Percentiles rank a stretch among this genome's conserved stretches.
These are phyloP conservation scores for Gentiana straminea DNA, from an alignment of 257 asterid species.

Conservation along the genomic window DNA sequence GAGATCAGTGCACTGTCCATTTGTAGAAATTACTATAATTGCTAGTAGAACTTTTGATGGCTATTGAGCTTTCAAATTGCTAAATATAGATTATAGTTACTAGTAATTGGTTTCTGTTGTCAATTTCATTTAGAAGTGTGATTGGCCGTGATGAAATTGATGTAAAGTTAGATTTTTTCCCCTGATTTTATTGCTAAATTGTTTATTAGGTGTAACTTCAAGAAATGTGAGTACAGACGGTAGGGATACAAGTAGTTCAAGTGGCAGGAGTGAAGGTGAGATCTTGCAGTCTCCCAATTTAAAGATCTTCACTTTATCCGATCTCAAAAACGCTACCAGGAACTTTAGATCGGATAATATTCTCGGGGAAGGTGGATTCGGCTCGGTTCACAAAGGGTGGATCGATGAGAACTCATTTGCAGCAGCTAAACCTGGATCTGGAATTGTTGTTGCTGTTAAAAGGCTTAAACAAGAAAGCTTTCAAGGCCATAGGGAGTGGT, in stretches of 20 bases:
- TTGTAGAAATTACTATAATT: too few species aligned
- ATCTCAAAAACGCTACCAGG: slow-evolving; percentile 64
- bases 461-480: slow-evolving; percentile 61
- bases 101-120: too few species aligned
- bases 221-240: slow-evolving; percentile 37
- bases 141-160: too few species aligned
- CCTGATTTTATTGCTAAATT: too few species aligned
- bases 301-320: slow-evolving; percentile 54
- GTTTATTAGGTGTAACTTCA: slow-evolving; percentile 33
- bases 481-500: slow-evolving; percentile 86
- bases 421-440: slow-evolving; percentile 74
- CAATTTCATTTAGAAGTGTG: too few species aligned
- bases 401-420: slow-evolving; percentile 51
- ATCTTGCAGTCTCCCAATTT: slow-evolving; percentile 66
- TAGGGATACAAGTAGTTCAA: slow-evolving; percentile 20
- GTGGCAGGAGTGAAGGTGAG: slow-evolving; percentile 73
- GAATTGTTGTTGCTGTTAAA: slow-evolving; percentile 67
- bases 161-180: too few species aligned
- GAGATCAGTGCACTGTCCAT: too few species aligned
- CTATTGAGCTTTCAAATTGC: too few species aligned
- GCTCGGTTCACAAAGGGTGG: slow-evolving; percentile 91
- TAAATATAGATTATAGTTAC: too few species aligned
- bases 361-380: slow-evolving; percentile 88
- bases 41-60: too few species aligned
- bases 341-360: slow-evolving; percentile 80